Evolutionary conservation across 192 early-diverging fungal genomes (phyloP).

Genomic region (Kickxella alabastrina): DNA sequence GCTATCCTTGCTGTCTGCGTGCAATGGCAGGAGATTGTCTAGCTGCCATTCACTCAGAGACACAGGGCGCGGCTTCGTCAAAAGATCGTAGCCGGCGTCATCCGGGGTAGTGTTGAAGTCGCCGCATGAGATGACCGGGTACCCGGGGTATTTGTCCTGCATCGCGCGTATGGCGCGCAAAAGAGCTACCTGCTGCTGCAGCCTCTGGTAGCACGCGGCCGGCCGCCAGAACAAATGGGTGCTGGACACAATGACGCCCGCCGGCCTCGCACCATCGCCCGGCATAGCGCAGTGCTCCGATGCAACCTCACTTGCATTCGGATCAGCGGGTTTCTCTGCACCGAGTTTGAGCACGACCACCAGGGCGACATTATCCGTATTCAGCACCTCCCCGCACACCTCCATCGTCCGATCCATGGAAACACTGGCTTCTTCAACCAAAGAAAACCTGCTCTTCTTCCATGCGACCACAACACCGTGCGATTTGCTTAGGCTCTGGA

Average conservation of each 20-base stretch:
- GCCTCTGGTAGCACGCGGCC: slow-evolving; percentile 38
- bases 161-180: slow-evolving; percentile 15
- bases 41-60: slow-evolving; percentile 45
- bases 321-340: background rate
- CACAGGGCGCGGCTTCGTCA: slow-evolving; percentile 53
- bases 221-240: slow-evolving; percentile 48
- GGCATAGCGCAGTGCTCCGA: no score
- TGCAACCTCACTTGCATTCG: background rate
- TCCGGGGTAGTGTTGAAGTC: slow-evolving; percentile 62
- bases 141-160: slow-evolving; percentile 26
- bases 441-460: slow-evolving; percentile 26
- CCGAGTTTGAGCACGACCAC: slow-evolving; percentile 20
- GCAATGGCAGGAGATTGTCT: slow-evolving; percentile 40
- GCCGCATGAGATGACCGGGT: slow-evolving; percentile 22
- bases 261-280: background rate
- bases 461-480: slow-evolving; percentile 42
- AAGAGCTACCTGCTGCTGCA: slow-evolving; percentile 45
- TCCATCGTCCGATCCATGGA: slow-evolving; percentile 25
- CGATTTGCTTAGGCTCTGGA: slow-evolving; percentile 28
- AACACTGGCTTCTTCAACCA: slow-evolving; percentile 19
- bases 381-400: slow-evolving; percentile 29
- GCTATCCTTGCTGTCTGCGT: background rate
- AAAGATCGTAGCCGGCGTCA: slow-evolving; percentile 55
- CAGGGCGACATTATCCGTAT: slow-evolving; percentile 44
- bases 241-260: slow-evolving; percentile 44